Evolutionary conservation across 805 yeast species (phyloP).

Genomic region (Saccharomycopsis capsularis): DNA sequence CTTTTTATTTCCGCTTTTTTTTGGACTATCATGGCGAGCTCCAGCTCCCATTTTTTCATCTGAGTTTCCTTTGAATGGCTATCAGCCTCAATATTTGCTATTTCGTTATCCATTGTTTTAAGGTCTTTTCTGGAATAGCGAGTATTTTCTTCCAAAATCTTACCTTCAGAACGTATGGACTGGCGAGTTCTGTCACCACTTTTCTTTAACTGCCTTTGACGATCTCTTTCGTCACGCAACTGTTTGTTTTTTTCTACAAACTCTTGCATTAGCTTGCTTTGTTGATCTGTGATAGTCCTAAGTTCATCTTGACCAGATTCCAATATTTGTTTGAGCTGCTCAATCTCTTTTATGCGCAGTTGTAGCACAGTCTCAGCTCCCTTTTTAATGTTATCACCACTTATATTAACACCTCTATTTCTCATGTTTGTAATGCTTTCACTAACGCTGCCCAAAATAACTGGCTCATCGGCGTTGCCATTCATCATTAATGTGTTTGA

Average conservation of each 20-base stretch:
- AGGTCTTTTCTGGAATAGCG: conserved; percentile 14
- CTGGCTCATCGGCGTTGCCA: neutral
- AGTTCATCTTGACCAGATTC: conserved; percentile 19
- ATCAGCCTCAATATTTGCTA: neutral
- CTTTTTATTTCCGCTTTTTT: conserved; percentile 1
- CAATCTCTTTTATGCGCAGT: conserved; percentile 10
- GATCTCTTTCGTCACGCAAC: conserved; percentile 11
- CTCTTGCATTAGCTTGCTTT: conserved; percentile 9
- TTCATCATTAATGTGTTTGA: conserved; percentile 13
- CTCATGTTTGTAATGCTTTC: neutral
- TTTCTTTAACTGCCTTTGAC: conserved; percentile 11
- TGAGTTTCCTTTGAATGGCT: conserved; percentile 3
- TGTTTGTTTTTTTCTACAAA: conserved; percentile 7
- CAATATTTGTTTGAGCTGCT: conserved; percentile 8
- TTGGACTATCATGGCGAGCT: neutral
- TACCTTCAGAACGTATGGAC: conserved; percentile 11
- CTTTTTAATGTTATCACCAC: neutral
- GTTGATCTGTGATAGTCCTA: conserved; percentile 12
- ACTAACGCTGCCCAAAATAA: neutral
- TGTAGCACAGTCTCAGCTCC: neutral
- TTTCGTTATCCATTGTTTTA: conserved; percentile 2
- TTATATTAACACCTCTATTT: neutral
- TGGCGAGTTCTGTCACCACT: conserved; percentile 19
- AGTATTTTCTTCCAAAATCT: conserved; percentile 15
- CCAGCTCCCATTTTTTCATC: conserved; percentile 12